A percentile compares a stretch with the other conserved stretches of the same genome.
These are phyloP conservation scores for Acacia melanoxylon DNA, from an alignment of 306 rosid genomes.

Conservation along the genomic window DNA sequence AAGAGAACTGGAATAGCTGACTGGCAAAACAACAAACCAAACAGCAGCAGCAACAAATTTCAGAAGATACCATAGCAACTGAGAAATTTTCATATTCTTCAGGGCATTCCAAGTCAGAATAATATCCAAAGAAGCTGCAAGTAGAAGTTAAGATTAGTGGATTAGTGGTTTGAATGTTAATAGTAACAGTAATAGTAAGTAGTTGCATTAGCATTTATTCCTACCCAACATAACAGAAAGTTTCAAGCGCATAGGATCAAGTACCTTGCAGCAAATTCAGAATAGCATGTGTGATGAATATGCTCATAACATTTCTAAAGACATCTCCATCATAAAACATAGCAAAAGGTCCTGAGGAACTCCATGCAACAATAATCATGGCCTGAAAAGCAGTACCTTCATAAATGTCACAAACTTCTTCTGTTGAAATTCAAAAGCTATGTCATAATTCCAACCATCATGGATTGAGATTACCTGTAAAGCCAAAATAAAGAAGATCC, in stretches of 20 bases:
- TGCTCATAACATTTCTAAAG: conserved; percentile 78
- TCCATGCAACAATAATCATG: conserved; percentile 93
- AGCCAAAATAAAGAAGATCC: conserved; percentile 95
- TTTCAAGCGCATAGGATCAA: conserved; percentile 6
- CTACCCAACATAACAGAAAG: neutral
- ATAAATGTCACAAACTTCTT: conserved; percentile 14
- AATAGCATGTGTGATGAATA: conserved; percentile 82
- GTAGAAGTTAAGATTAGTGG: conserved; percentile 30
- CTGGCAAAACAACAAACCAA: conserved; percentile 87
- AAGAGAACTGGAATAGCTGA: conserved; percentile 72
- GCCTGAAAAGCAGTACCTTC: conserved; percentile 59
- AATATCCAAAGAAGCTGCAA: conserved; percentile 82
- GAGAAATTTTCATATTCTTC: conserved; percentile 85
- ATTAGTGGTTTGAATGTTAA: conserved; percentile 13
- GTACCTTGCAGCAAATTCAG: conserved; percentile 94
- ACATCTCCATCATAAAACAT: conserved; percentile 68
- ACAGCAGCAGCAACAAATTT: conserved; percentile 80
- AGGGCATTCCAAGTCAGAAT: conserved; percentile 79
- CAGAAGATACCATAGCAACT: conserved; percentile 80
- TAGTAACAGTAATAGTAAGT: neutral
- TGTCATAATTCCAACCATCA: conserved; percentile 19
- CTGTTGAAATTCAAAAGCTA: conserved; percentile 3
- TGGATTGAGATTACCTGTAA: conserved; percentile 68
- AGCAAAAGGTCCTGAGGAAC: conserved; percentile 68
- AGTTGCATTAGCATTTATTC: neutral